phyloP scores from a whole-genome alignment of 129 eudicot species.

The Artemisia annua region DNA sequence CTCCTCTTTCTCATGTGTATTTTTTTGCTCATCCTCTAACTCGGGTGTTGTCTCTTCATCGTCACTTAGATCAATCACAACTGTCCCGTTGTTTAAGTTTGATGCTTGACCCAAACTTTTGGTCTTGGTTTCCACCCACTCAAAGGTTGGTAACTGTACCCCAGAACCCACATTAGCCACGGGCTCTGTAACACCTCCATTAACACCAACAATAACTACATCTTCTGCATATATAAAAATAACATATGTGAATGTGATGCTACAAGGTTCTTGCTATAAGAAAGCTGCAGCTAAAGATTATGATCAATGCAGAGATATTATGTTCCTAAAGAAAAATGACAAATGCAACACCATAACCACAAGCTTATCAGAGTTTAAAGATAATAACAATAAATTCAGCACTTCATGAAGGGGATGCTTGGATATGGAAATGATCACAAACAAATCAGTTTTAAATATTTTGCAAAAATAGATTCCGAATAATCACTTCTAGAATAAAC shows the following conservation, averaged over 20 bases:
- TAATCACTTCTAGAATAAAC: too few relatives aligned
- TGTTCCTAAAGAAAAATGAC: neutral
- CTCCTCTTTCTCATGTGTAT: conserved; percentile 26
- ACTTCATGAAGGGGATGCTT: too few relatives aligned
- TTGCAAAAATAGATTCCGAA: too few relatives aligned
- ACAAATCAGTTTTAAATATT: too few relatives aligned
- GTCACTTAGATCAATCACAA: conserved; percentile 65
- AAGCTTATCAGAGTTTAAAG: too few relatives aligned
- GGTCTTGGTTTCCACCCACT: conserved; percentile 16
- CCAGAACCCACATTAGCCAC: conserved; percentile 19
- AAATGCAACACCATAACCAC: neutral
- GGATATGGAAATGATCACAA: too few relatives aligned
- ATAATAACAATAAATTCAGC: too few relatives aligned
- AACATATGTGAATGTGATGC: neutral
- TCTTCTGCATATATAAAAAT: conserved; percentile 18
- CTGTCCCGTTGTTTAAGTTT: neutral
- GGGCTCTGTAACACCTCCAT: conserved; percentile 8
- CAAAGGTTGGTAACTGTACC: conserved; percentile 14
- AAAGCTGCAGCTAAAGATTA: neutral
- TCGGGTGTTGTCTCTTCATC: conserved; percentile 36
- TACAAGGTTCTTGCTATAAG: neutral
- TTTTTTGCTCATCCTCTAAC: conserved; percentile 24
- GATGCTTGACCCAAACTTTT: conserved; percentile 11
- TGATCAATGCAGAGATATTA: neutral
- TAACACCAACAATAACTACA: conserved; percentile 5